Percentiles rank a stretch among this genome's conserved stretches.
Evolutionary conservation across 371 early-diverging fungal genomes (phyloP).

Genomic region (Massospora cicadina): DNA sequence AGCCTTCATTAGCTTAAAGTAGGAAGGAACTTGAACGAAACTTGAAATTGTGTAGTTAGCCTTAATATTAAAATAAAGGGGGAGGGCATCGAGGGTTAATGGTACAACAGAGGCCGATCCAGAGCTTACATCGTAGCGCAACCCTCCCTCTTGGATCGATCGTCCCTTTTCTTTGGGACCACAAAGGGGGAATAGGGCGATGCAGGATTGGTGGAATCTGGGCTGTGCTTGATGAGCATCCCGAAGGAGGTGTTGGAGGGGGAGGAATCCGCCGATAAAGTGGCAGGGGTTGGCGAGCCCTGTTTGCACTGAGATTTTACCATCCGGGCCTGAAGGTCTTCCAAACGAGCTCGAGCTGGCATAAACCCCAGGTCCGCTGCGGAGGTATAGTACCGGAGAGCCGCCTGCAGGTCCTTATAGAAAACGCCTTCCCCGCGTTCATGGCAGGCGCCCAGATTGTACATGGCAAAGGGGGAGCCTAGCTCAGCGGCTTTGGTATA

Average conservation of each 20-base stretch:
- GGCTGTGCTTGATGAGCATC: not conserved
- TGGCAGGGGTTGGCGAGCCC: not conserved
- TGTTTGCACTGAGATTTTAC: not conserved
- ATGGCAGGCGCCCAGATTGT: conserved; percentile 8
- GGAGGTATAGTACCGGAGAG: not conserved
- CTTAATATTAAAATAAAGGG: too few relatives aligned
- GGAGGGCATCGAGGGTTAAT: too few relatives aligned
- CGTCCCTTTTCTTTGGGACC: not conserved
- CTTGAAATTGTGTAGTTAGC: too few relatives aligned
- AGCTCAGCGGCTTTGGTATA: conserved; percentile 9
- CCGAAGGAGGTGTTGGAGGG: not conserved
- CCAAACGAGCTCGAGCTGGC: not conserved
- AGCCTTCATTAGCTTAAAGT: too few relatives aligned
- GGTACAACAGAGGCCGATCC: not conserved
- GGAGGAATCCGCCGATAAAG: not conserved
- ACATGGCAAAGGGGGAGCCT: conserved; percentile 9
- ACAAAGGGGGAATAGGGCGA: not conserved
- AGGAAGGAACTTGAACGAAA: too few relatives aligned
- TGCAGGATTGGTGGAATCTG: not conserved
- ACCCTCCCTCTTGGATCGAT: not conserved
- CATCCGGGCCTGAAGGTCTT: not conserved
- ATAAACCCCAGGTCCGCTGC: conserved; percentile 1
- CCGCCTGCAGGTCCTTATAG: not conserved
- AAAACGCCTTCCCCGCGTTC: conserved; percentile 1
- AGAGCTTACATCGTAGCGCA: not conserved